Conservation (phyloP, 768 basidiomycete species). For the Mycena amicta region DNA sequence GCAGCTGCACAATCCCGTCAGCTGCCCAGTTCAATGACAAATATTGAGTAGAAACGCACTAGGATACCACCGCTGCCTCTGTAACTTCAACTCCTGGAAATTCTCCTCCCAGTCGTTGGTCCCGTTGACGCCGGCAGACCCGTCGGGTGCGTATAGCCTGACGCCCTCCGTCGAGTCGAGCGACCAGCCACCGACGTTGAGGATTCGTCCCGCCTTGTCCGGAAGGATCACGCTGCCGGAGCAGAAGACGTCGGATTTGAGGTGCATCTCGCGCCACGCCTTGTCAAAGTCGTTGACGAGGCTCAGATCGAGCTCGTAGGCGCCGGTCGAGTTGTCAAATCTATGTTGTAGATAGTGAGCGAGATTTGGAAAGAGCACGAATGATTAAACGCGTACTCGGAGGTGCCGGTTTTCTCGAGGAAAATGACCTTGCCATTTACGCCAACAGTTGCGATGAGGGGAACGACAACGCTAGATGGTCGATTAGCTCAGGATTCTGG, state of each 20-base stretch:
- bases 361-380: too few relatives aligned
- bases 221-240: slow-evolving; percentile 74
- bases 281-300: slow-evolving; percentile 35
- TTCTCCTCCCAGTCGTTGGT: slow-evolving; percentile 86
- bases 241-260: slow-evolving; percentile 81
- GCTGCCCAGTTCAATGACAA: not conserved
- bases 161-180: slow-evolving; percentile 71
- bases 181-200: slow-evolving; percentile 75
- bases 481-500: not conserved
- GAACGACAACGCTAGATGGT: slow-evolving; percentile 51
- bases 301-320: slow-evolving; percentile 74
- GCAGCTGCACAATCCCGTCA: slow-evolving; percentile 44
- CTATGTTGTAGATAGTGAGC: slow-evolving; percentile 25
- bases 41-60: slow-evolving; percentile 33
- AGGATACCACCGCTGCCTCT: slow-evolving; percentile 35
- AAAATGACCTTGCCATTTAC: slow-evolving; percentile 83
- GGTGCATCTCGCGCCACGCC: slow-evolving; percentile 54
- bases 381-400: too few relatives aligned
- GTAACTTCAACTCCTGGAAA: slow-evolving; percentile 53
- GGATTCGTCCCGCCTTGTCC: slow-evolving; percentile 66
- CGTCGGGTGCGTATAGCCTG: slow-evolving; percentile 73
- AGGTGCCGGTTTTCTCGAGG: slow-evolving; percentile 74
- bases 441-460: slow-evolving; percentile 74
- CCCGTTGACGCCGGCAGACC: slow-evolving; percentile 65
- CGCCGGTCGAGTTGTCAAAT: slow-evolving; percentile 69